Base-by-base conservation (phyloP, 768 basidiomycete genomes). In the Xerocomellus amylosporus region DNA sequence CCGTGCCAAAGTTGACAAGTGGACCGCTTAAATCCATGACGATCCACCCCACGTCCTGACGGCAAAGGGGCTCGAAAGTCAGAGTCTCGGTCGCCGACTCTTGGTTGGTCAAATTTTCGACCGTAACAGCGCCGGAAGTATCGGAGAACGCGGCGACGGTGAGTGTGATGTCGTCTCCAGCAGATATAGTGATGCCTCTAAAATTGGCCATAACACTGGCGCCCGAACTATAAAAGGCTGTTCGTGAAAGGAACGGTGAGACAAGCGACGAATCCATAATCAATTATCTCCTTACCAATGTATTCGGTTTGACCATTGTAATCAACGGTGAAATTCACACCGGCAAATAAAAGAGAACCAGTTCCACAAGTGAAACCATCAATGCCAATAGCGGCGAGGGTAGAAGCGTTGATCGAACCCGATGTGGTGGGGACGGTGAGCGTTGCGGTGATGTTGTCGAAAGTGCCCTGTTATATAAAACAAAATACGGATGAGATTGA, bases 21-120 rank as follows among this genome's bases (percentile, higher is more conserved):
- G 58, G 49, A 20, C 24, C 1, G 2, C 51, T 64, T 8, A 10
- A 56, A 43, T 43, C 41, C 31, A 50, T 51, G 12, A 56, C 51
- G 15, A 53, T 45, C 60, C 60, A 61, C 20, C 56, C 59, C 4
- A 51, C 59, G 8, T 47, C 33, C 33, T 46, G 26, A 8, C 49
- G 46, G 19, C 49, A 53, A 8, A 61, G 48, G 1, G 55, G 31
- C 14, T 38, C 9, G 4, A 50, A 45, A 17, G 24, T 19, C 15
- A 59, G 9, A 33, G 2, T 3, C 22, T 24, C 3, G 0, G 39
- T 24, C 8, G 19, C 45, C 2, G 8, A 9, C 33, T 53, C 31
- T 5, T 22, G 34, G 0, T 31, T 56, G 17, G 40, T 56, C 1
- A 39, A 2, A n/a, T 61, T 61, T 14, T 53, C 51, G 10, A 61